Conservation (phyloP, 2,329 filamentous ascomycete species). For the Pochonia chlamydosporia region DNA sequence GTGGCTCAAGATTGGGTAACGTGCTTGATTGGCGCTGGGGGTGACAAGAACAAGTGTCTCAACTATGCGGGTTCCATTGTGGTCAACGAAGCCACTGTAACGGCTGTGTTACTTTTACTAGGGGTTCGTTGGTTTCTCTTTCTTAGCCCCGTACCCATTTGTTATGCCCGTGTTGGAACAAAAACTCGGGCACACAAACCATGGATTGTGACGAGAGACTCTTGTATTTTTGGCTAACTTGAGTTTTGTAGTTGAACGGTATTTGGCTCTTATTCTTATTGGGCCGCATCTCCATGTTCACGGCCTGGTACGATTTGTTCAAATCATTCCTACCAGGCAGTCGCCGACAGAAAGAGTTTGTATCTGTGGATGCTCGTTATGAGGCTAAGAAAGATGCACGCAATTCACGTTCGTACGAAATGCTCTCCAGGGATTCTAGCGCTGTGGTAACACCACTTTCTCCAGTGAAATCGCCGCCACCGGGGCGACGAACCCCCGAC, state of each 20-base stretch:
- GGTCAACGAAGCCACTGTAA: slow-evolving; percentile 69
- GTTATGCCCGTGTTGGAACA: neutral
- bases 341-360: slow-evolving; percentile 68
- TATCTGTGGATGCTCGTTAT: slow-evolving; percentile 73
- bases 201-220: slow-evolving; percentile 4
- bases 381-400: slow-evolving; percentile 57
- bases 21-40: slow-evolving; percentile 56
- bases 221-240: slow-evolving; percentile 17
- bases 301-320: slow-evolving; percentile 70
- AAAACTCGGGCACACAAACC: neutral
- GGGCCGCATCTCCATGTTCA: slow-evolving; percentile 77
- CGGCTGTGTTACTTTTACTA: slow-evolving; percentile 76
- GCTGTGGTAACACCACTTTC: slow-evolving; percentile 47
- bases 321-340: slow-evolving; percentile 33
- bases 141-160: neutral
- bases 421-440: slow-evolving; percentile 60
- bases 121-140: slow-evolving; percentile 41
- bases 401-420: slow-evolving; percentile 60
- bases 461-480: slow-evolving; percentile 29
- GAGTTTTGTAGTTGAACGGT: slow-evolving; percentile 60
- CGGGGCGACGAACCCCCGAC: slow-evolving; percentile 44
- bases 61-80: slow-evolving; percentile 54
- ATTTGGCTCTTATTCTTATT: slow-evolving; percentile 80
- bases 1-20: slow-evolving; percentile 60
- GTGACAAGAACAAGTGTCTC: slow-evolving; percentile 62